These are phyloP conservation scores for Pterocarpus macrocarpus DNA, from an alignment of 306 rosid species.

Conservation along the genomic window DNA sequence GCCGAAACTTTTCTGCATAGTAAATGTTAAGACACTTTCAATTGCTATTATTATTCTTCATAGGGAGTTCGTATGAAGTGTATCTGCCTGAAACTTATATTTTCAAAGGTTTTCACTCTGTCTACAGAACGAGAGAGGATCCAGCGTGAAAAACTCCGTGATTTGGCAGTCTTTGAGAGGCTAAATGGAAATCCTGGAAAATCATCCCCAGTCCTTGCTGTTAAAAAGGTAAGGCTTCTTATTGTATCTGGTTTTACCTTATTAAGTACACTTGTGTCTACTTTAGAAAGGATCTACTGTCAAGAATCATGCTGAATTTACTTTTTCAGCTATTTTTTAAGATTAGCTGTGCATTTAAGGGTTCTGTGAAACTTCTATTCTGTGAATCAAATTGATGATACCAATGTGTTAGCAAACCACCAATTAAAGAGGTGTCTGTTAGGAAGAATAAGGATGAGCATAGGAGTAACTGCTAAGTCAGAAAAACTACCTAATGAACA, in stretches of 20 bases:
- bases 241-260: conserved; percentile 28
- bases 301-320: conserved; percentile 32
- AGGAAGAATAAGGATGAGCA: not conserved
- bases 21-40: no score
- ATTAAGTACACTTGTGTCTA: not conserved
- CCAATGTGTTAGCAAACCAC: not conserved
- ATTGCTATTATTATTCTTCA: not conserved
- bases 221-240: conserved; percentile 72
- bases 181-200: conserved; percentile 68
- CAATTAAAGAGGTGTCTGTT: not conserved
- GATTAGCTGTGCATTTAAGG: conserved; percentile 21
- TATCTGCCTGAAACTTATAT: conserved; percentile 27
- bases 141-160: conserved; percentile 81
- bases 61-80: conserved; percentile 14
- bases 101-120: conserved; percentile 25
- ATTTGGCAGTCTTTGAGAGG: conserved; percentile 95
- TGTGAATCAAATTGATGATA: conserved; percentile 28
- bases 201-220: conserved; percentile 79
- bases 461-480: no score
- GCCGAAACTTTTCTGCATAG: no score
- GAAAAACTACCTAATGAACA: not conserved
- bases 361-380: not conserved
- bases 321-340: conserved; percentile 35
- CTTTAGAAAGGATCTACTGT: conserved; percentile 33
- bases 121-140: conserved; percentile 78